A percentile compares a stretch with the other conserved stretches of the same genome.
Conservation (phyloP, 2,329 filamentous ascomycete genomes). For the Monosporascus sp. region DNA sequence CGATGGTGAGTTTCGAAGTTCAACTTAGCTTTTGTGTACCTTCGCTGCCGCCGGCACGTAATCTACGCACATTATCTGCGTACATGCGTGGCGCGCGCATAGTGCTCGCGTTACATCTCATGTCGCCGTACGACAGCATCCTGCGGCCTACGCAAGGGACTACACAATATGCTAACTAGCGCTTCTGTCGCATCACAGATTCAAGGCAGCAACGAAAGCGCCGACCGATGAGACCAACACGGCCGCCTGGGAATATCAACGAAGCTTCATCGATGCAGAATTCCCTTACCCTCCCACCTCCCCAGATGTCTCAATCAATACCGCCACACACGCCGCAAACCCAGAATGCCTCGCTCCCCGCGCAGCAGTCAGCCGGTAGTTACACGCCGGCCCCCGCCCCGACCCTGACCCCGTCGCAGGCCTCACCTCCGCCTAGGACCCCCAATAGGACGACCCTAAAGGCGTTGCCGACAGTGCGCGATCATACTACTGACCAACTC, state of each 20-base stretch:
- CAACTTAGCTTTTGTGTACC: slow-evolving; percentile 26
- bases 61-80: neutral
- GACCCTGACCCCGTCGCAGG: slow-evolving; percentile 38
- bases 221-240: slow-evolving; percentile 55
- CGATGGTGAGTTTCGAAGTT: slow-evolving; percentile 61
- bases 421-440: slow-evolving; percentile 68
- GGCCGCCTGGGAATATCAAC: slow-evolving; percentile 44
- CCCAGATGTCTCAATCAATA: slow-evolving; percentile 30
- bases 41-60: slow-evolving; percentile 15
- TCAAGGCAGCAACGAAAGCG: slow-evolving; percentile 51
- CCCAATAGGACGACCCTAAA: slow-evolving; percentile 83
- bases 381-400: slow-evolving; percentile 32
- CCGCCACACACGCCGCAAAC: slow-evolving; percentile 54
- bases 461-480: slow-evolving; percentile 88
- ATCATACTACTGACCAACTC: slow-evolving; percentile 95
- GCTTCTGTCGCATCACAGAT: slow-evolving; percentile 32
- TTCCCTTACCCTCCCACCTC: slow-evolving; percentile 40
- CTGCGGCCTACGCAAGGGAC: slow-evolving; percentile 21
- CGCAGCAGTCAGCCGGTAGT: slow-evolving; percentile 31
- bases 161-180: slow-evolving; percentile 16
- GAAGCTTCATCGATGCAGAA: slow-evolving; percentile 55
- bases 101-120: slow-evolving; percentile 16
- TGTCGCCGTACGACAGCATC: slow-evolving; percentile 27
- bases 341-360: slow-evolving; percentile 41
- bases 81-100: slow-evolving; percentile 8